Evolutionary conservation across 106 monocot species (phyloP).

Genomic region (Cymbidium sinense): DNA sequence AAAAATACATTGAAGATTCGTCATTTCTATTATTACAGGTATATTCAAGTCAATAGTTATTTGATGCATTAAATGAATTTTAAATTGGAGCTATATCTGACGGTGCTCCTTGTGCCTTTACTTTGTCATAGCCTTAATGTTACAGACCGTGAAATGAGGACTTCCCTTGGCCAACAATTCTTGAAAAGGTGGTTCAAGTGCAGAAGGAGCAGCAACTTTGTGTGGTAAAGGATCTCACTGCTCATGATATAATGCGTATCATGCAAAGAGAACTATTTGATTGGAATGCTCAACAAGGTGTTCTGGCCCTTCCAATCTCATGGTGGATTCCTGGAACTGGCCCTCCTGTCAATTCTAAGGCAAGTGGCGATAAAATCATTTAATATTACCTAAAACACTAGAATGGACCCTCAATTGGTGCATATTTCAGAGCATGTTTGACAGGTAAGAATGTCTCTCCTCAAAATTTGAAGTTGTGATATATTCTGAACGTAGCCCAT

Average conservation of each 20-base stretch:
- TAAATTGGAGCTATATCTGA: not conserved
- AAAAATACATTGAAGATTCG: slow-evolving; percentile 68
- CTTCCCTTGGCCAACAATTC: slow-evolving; percentile 75
- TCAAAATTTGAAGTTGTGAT: not conserved
- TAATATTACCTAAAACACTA: slow-evolving; percentile 87
- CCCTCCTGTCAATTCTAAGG: slow-evolving; percentile 39
- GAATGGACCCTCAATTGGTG: slow-evolving; percentile 99
- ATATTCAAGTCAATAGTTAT: slow-evolving; percentile 5
- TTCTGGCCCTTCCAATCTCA: slow-evolving; percentile 76
- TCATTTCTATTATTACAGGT: slow-evolving; percentile 71
- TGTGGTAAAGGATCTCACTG: slow-evolving; percentile 88
- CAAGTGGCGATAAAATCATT: slow-evolving; percentile 52
- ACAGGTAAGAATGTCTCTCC: slow-evolving; percentile 42
- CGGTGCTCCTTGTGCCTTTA: not conserved
- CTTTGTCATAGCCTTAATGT: slow-evolving; percentile 51
- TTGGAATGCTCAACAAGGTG: slow-evolving; percentile 95
- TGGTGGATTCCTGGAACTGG: slow-evolving; percentile 89
- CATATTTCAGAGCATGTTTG: slow-evolving; percentile 99
- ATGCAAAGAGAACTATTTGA: slow-evolving; percentile 99
- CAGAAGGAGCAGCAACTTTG: slow-evolving; percentile 76
- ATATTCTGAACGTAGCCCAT: not conserved
- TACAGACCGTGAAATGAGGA: slow-evolving; percentile 84
- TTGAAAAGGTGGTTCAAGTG: slow-evolving; percentile 78
- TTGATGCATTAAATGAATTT: not conserved
- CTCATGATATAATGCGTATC: slow-evolving; percentile 92